Conservation (phyloP, 768 basidiomycete species). For the Tricholoma furcatifolium region DNA sequence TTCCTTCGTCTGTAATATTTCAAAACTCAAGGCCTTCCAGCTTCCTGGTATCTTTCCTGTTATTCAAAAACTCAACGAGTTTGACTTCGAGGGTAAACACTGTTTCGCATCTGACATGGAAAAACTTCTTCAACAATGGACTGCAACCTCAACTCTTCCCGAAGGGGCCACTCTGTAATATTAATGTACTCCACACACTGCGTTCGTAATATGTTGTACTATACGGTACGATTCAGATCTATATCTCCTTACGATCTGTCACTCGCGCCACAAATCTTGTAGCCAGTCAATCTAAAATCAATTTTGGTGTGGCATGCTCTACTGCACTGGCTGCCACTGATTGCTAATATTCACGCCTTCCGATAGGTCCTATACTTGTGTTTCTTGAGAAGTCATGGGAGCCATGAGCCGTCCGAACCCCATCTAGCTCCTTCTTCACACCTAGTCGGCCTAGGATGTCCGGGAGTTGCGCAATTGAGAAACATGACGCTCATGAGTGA, state of each 20-base stretch:
- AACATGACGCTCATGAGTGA: neutral
- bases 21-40: conserved; percentile 9
- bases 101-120: conserved; percentile 17
- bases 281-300: too few relatives aligned
- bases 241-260: too few relatives aligned
- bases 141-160: conserved; percentile 16
- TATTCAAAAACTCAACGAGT: conserved; percentile 15
- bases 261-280: too few relatives aligned
- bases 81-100: conserved; percentile 22
- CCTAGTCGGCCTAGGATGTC: too few relatives aligned
- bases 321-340: too few relatives aligned
- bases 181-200: neutral
- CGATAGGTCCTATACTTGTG: too few relatives aligned
- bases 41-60: conserved; percentile 25
- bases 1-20: neutral
- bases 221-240: neutral
- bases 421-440: too few relatives aligned
- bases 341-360: too few relatives aligned
- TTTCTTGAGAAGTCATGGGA: too few relatives aligned
- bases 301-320: too few relatives aligned
- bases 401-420: too few relatives aligned
- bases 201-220: neutral
- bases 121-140: conserved; percentile 18
- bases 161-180: neutral
- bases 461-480: too few relatives aligned